Evolutionary conservation across 2,329 filamentous ascomycete genomes (phyloP).

Genomic region (Paracoccidioides lutzii): DNA sequence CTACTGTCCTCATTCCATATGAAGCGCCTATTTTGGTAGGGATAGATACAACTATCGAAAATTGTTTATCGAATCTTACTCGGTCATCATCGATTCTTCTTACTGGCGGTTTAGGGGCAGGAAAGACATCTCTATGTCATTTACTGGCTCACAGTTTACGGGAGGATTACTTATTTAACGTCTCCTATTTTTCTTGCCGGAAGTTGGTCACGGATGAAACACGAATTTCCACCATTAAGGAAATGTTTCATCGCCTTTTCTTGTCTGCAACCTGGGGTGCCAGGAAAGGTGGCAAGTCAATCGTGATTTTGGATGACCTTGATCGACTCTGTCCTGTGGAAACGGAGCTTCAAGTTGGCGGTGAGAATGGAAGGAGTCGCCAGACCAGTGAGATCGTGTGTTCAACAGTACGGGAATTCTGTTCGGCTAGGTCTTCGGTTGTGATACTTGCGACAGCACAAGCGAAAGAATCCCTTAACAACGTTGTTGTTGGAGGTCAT

Average conservation of each 20-base stretch:
- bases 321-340: slow-evolving; percentile 88
- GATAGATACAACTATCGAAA: slow-evolving; percentile 62
- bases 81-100: slow-evolving; percentile 82
- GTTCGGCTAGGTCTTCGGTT: slow-evolving; percentile 63
- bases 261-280: slow-evolving; percentile 86
- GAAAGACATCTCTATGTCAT: slow-evolving; percentile 72
- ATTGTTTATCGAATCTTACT: slow-evolving; percentile 61
- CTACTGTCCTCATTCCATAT: slow-evolving; percentile 44
- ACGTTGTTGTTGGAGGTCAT: slow-evolving; percentile 78
- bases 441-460: slow-evolving; percentile 84
- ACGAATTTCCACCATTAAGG: slow-evolving; percentile 78
- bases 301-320: slow-evolving; percentile 84
- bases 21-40: slow-evolving; percentile 58
- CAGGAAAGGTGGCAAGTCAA: slow-evolving; percentile 64
- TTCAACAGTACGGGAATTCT: slow-evolving; percentile 72
- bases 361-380: slow-evolving; percentile 82
- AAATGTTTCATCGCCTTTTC: slow-evolving; percentile 71
- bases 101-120: slow-evolving; percentile 77
- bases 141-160: slow-evolving; percentile 62
- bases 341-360: slow-evolving; percentile 85
- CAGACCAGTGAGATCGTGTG: slow-evolving; percentile 85
- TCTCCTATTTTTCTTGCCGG: slow-evolving; percentile 73
- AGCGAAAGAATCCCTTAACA: slow-evolving; percentile 84
- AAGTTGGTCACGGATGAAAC: slow-evolving; percentile 85
- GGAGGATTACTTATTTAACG: slow-evolving; percentile 62